phyloP scores from a whole-genome alignment of 768 basidiomycete genomes.

The Kwoniella mangroviensis region DNA sequence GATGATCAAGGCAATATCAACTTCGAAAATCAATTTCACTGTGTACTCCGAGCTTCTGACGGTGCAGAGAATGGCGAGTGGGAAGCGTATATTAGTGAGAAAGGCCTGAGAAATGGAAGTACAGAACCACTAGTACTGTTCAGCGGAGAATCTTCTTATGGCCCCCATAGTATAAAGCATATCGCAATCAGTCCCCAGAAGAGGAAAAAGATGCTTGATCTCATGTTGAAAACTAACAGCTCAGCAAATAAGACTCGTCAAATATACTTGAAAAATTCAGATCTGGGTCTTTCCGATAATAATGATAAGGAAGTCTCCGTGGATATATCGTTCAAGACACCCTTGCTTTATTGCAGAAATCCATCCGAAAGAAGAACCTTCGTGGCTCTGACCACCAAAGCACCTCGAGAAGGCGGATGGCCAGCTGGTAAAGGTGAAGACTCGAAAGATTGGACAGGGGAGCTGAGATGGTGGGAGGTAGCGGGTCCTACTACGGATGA shows the following conservation, averaged over 20 bases:
- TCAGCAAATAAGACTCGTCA: not conserved
- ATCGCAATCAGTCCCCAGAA: not conserved
- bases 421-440: not conserved
- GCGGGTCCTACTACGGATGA: not conserved
- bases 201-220: not conserved
- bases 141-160: not conserved
- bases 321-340: not conserved
- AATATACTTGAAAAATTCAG: not conserved
- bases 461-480: constrained; percentile 2
- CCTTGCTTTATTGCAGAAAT: not conserved
- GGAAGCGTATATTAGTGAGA: not conserved
- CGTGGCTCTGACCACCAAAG: not conserved
- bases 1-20: not conserved
- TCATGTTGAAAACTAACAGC: not conserved
- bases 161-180: not conserved
- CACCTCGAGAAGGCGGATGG: not conserved
- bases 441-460: not conserved
- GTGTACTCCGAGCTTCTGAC: too few relatives aligned
- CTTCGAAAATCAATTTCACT: too few relatives aligned
- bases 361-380: not conserved
- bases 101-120: not conserved
- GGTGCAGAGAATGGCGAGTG: too few relatives aligned
- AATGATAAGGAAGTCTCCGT: not conserved
- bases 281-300: not conserved
- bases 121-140: not conserved